These are phyloP conservation scores for Trametes sanguinea DNA, from an alignment of 768 basidiomycete species.

Conservation along the genomic window DNA sequence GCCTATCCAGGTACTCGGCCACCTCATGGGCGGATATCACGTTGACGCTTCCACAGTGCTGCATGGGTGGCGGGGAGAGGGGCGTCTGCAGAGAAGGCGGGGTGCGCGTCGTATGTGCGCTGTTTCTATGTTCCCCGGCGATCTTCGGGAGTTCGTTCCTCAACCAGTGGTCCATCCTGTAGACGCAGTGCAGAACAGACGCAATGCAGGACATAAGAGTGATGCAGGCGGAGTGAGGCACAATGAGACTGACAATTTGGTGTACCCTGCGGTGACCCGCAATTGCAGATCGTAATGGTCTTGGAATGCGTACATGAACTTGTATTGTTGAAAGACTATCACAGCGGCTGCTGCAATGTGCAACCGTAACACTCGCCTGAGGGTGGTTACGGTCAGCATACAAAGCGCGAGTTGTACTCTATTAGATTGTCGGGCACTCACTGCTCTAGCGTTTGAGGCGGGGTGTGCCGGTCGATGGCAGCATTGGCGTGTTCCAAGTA, in stretches of 20 bases:
- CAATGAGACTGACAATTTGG: not conserved
- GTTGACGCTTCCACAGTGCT: not conserved
- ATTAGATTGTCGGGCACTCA: not conserved
- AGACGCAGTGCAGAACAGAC: too few species aligned
- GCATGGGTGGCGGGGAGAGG: not conserved
- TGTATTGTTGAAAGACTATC: not conserved
- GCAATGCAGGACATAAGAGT: not conserved
- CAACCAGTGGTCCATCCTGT: not conserved
- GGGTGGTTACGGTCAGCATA: not conserved
- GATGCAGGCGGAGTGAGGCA: too few species aligned
- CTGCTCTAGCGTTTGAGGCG: not conserved
- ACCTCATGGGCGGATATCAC: not conserved
- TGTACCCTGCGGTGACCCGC: not conserved
- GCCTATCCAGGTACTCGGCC: not conserved
- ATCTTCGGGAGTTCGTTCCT: not conserved
- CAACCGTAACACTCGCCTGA: not conserved
- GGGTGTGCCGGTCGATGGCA: conserved; percentile 1
- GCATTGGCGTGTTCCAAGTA: not conserved
- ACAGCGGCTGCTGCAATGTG: not conserved
- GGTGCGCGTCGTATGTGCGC: not conserved
- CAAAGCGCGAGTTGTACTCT: not conserved
- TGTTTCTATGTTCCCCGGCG: not conserved
- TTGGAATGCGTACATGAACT: not conserved
- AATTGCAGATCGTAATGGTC: not conserved
- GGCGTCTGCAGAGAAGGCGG: not conserved